phyloP scores from a whole-genome alignment of 2,329 filamentous ascomycete species.

The Aspergillus arachidicola region DNA sequence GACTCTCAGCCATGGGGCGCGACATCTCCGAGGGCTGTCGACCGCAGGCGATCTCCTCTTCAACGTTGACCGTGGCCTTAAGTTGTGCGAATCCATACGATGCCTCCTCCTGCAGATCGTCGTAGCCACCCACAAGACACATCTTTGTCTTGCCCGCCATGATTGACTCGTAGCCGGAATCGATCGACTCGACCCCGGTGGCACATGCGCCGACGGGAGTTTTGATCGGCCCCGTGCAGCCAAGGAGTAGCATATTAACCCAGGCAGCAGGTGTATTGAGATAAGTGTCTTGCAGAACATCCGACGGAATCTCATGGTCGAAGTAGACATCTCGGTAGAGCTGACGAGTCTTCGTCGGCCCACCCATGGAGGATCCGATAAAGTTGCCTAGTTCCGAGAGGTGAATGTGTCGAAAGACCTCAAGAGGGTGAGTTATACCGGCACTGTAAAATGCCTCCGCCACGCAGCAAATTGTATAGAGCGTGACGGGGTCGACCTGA shows the following conservation, averaged over 20 bases:
- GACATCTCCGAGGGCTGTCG: slow-evolving; percentile 98
- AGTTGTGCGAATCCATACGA: too few relatives aligned
- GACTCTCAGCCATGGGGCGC: slow-evolving; percentile 90
- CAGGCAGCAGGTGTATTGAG: slow-evolving; percentile 99
- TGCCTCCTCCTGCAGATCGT: too few relatives aligned
- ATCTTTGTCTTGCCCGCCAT: slow-evolving; percentile 62
- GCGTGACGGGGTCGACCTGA: slow-evolving; percentile 93
- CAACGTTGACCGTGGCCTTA: too few relatives aligned
- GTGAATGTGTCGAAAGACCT: slow-evolving; percentile 99
- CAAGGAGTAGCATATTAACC: slow-evolving; percentile 98
- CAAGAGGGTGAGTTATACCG: slow-evolving; percentile 59
- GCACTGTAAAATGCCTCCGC: slow-evolving; percentile 92
- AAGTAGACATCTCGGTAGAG: slow-evolving; percentile 99
- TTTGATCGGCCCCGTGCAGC: slow-evolving; percentile 97
- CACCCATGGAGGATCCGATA: slow-evolving; percentile 97
- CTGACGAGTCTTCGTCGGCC: slow-evolving; percentile 83
- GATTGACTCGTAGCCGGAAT: slow-evolving; percentile 98
- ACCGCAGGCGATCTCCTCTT: slow-evolving; percentile 85
- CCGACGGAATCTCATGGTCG: slow-evolving; percentile 96
- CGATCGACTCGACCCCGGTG: slow-evolving; percentile 93
- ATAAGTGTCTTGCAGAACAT: slow-evolving; percentile 98
- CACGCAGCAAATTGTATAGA: slow-evolving; percentile 92
- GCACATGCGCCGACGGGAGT: slow-evolving; percentile 97
- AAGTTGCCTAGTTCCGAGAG: slow-evolving; percentile 98
- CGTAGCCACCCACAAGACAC: too few relatives aligned